Evolutionary conservation across 1,284 basidiomycete genomes (phyloP), one percentile per base, ranked within the genome.

Genomic region (Tranzscheliella williamsii): DNA sequence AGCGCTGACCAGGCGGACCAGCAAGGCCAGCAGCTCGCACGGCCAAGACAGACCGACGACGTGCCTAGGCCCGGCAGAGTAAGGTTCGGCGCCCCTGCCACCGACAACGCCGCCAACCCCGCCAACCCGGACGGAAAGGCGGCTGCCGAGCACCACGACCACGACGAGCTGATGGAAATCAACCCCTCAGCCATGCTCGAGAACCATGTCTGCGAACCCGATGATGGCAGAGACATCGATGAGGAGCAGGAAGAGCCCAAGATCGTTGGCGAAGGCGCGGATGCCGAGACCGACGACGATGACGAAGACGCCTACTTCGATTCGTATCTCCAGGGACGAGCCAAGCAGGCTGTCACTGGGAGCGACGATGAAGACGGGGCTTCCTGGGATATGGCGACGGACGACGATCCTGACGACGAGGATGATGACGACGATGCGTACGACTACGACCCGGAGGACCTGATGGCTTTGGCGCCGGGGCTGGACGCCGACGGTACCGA

Each of bases 341-440:
- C 52, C 22, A 43, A 38, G 11, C 29, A 41, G 2, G 46, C 42
- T 31, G 51, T 91, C 91, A 82, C 47, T 33, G 42, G 43, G 9
- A 33, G 26, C 17, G 52, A 36, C 9, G 45, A 39, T 11, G 47
- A 47, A 17, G 29, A 33, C 4, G 45, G 45, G 11, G 52, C 44
- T 5, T 49, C 47, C 4, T 32, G 9, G 16, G 55, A 47, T n/a
- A 38, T 37, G 6, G 39, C 42, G 22, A 37, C 26, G 87, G 79
- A 91, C 87, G 55, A 91, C 84, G 67, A 88, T 88, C 21, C 89
- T 88, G 65, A 91, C 84, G 82, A 67, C 4, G 67, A 88, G 88
- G 22, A 89, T 88, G 65, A 91, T 84, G 82, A 67, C 4, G 62
- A 56, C 21, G 55, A 62, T 29, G 74, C 72, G 26, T 67, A 65